These are phyloP conservation scores for Fraxinus excelsior DNA, from an alignment of 257 asterid genomes.

Conservation along the genomic window DNA sequence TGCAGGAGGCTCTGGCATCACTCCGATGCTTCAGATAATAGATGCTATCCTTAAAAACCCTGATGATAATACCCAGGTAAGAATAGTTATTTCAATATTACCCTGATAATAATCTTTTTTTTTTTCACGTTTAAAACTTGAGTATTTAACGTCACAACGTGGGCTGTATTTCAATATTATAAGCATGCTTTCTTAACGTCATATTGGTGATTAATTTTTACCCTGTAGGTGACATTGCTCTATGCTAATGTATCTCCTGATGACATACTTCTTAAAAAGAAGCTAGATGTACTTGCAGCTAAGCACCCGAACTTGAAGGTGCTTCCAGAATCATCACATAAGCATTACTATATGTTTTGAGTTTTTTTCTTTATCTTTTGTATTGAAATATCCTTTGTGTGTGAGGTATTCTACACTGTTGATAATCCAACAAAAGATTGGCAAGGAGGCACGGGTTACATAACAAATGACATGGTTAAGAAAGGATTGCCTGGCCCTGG, in stretches of 20 bases:
- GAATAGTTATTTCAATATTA: constrained; percentile 19
- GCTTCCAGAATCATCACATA: constrained; percentile 12
- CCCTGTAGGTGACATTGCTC: constrained; percentile 71
- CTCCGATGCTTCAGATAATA: constrained; percentile 97
- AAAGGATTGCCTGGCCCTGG: constrained; percentile 91
- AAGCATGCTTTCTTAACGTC: not conserved
- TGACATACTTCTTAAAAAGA: constrained; percentile 93
- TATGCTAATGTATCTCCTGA: constrained; percentile 96
- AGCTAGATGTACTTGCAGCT: constrained; percentile 83
- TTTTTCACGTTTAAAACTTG: not conserved
- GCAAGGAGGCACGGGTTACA: constrained; percentile 82
- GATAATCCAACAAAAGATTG: constrained; percentile 86
- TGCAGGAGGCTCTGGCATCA: constrained; percentile 95
- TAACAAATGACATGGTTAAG: constrained; percentile 79
- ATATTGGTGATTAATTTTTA: constrained; percentile 19
- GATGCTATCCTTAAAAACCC: constrained; percentile 90
- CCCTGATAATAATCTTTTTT: not conserved
- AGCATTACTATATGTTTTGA: constrained; percentile 2
- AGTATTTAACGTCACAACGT: not conserved
- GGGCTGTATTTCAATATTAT: not conserved
- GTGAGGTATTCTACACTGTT: constrained; percentile 76
- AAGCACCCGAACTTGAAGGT: constrained; percentile 91
- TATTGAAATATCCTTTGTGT: constrained; percentile 7
- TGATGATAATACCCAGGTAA: constrained; percentile 85
- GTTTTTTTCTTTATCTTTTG: constrained; percentile 1